A percentile compares a stretch with the other conserved stretches of the same genome.
Evolutionary conservation across 257 asterid species (phyloP).

Genomic region (Forsythia suspensa): DNA sequence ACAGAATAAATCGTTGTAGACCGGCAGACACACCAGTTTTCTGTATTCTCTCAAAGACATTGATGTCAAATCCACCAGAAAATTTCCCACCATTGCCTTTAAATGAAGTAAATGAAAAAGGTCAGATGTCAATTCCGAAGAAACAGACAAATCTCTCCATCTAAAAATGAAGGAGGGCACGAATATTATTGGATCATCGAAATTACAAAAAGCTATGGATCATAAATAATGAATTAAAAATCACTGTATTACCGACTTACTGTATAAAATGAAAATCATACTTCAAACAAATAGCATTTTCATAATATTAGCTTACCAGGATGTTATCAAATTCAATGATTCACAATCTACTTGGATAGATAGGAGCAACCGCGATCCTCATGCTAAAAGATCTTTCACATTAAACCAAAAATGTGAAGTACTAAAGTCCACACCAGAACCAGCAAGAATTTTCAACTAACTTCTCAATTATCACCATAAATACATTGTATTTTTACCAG

Average conservation of each 20-base stretch:
- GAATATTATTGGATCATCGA: neutral
- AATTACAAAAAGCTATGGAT: neutral
- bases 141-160: neutral
- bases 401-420: neutral
- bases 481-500: neutral
- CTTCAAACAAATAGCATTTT: neutral
- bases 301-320: neutral
- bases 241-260: neutral
- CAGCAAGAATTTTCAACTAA: neutral
- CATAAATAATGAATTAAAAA: neutral
- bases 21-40: conserved; percentile 41
- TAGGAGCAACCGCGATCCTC: neutral
- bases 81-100: neutral
- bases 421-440: neutral
- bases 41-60: neutral
- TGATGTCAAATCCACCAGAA: conserved; percentile 1
- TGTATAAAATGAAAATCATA: neutral
- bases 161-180: neutral
- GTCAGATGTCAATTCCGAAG: neutral
- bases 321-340: neutral
- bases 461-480: neutral
- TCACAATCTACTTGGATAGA: neutral
- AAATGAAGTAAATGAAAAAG: neutral
- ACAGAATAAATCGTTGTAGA: neutral
- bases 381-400: neutral